Evolutionary conservation across 2,329 filamentous ascomycete species (phyloP).

Genomic region (Cercospora berteroae): DNA sequence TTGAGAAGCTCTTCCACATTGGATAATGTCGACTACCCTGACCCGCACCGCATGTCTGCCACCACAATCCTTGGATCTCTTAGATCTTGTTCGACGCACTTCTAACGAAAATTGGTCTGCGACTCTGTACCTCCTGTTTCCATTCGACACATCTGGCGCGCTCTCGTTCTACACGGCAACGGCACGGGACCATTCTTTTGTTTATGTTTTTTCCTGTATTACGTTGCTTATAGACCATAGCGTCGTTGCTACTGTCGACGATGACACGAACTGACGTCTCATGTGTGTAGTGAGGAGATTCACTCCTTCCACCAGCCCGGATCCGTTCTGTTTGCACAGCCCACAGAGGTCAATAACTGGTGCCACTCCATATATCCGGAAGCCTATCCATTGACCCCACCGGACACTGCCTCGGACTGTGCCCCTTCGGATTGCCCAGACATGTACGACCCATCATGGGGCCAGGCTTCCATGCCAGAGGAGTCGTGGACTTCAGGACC

Average conservation of each 20-base stretch:
- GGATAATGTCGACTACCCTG: background rate
- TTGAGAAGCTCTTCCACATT: background rate
- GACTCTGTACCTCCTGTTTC: background rate
- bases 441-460: conserved; percentile 32
- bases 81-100: background rate
- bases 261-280: conserved; percentile 29
- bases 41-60: background rate
- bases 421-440: conserved; percentile 32
- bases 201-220: conserved; percentile 6
- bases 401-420: conserved; percentile 36
- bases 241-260: conserved; percentile 8
- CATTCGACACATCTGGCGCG: background rate
- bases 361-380: conserved; percentile 32
- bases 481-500: conserved; percentile 30
- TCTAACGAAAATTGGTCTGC: background rate
- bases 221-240: background rate
- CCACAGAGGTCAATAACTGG: conserved; percentile 34
- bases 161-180: background rate
- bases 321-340: conserved; percentile 34
- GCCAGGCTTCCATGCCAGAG: conserved; percentile 29
- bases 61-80: background rate
- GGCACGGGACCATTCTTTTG: background rate
- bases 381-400: conserved; percentile 32
- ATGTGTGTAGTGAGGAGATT: conserved; percentile 32
- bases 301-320: conserved; percentile 29